Evolutionary conservation across 345 rosid genomes (phyloP).

Genomic region (Linum trigynum): DNA sequence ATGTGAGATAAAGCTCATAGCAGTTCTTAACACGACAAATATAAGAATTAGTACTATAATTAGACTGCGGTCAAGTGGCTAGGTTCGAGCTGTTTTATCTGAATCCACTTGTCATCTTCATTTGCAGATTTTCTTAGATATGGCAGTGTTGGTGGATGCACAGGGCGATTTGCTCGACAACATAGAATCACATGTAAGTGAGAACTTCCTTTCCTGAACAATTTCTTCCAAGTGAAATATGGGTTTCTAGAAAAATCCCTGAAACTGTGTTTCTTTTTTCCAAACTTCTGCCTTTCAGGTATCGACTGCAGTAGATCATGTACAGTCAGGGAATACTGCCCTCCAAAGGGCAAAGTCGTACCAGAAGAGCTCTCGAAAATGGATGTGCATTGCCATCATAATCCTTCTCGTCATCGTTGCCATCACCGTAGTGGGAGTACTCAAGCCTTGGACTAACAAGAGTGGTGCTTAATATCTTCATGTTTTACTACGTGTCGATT

Average conservation of each 20-base stretch:
- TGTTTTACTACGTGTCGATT: not conserved
- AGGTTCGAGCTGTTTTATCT: not conserved
- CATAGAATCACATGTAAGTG: constrained; percentile 73
- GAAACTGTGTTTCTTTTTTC: not conserved
- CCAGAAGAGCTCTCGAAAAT: constrained; percentile 78
- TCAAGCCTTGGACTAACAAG: constrained; percentile 73
- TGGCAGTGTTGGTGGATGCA: constrained; percentile 91
- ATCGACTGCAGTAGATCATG: constrained; percentile 85
- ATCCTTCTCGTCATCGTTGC: constrained; percentile 68
- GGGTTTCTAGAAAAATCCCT: not conserved
- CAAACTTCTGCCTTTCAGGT: constrained; percentile 36
- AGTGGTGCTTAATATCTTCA: constrained; percentile 47
- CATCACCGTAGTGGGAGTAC: constrained; percentile 52
- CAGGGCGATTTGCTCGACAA: constrained; percentile 92
- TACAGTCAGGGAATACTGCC: constrained; percentile 65
- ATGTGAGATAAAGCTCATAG: too few relatives aligned
- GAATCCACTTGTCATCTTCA: not conserved
- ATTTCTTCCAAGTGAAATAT: too few relatives aligned
- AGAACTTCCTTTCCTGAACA: not conserved
- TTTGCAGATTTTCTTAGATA: constrained; percentile 78
- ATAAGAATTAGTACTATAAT: too few relatives aligned
- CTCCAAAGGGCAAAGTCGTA: constrained; percentile 61
- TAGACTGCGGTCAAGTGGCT: too few relatives aligned
- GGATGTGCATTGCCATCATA: constrained; percentile 84
- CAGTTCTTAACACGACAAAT: too few relatives aligned